phyloP scores from a whole-genome alignment of 495 filamentous ascomycete genomes.

The Articulospora tetracladia region DNA sequence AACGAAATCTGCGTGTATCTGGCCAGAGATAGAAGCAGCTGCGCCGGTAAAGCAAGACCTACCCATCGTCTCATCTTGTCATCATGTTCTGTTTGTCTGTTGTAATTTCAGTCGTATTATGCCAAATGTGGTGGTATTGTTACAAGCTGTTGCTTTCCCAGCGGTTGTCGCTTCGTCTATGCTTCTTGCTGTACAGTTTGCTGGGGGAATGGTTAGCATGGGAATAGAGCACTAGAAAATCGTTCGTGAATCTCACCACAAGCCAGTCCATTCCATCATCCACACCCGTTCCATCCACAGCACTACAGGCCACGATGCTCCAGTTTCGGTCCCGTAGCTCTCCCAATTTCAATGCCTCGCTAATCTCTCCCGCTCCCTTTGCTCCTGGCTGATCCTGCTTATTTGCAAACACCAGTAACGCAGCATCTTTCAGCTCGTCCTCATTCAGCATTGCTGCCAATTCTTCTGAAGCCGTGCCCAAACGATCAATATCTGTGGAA shows the following conservation, averaged over 20 bases:
- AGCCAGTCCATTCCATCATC: conserved; percentile 99
- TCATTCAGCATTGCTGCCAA: conserved; percentile 93
- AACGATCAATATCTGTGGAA: conserved; percentile 91
- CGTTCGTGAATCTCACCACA: conserved; percentile 63
- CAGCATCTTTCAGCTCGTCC: conserved; percentile 90
- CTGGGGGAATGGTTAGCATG: neutral
- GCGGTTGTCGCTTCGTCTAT: neutral
- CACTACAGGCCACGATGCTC: conserved; percentile 97
- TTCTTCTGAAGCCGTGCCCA: conserved; percentile 89
- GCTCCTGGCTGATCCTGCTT: conserved; percentile 98
- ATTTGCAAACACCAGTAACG: conserved; percentile 93
- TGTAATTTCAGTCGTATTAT: neutral
- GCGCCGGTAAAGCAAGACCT: neutral
- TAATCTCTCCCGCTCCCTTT: conserved; percentile 95
- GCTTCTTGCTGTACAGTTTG: conserved; percentile 10
- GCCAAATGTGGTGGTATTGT: neutral
- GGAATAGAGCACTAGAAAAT: neutral
- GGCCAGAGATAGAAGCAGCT: neutral
- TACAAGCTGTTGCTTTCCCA: neutral
- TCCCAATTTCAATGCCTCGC: conserved; percentile 82
- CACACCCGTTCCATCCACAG: conserved; percentile 91
- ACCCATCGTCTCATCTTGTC: neutral
- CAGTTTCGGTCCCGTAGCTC: conserved; percentile 95
- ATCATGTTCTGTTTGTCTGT: neutral
- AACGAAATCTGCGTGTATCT: neutral